Base-by-base conservation (phyloP, 169 alveolate genomes). In the Amoebophrya sp. region DNA sequence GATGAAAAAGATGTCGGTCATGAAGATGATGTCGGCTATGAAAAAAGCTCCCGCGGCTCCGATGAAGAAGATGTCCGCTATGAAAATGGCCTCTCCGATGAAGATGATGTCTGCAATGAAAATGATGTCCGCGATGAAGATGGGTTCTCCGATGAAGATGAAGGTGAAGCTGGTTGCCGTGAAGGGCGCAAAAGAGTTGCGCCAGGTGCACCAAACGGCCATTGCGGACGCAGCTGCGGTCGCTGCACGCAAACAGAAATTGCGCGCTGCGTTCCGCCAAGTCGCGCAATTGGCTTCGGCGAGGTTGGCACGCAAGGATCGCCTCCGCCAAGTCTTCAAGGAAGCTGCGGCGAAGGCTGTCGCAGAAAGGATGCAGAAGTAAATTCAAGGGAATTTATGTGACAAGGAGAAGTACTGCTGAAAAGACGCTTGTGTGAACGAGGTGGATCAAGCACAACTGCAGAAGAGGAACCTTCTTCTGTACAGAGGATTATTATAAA, bases 61-160 rank as follows among this genome's bases (percentile, higher is more conserved):
- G 18, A 47, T 6, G 65, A 47, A 47, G 65, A 47, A 47, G 83
- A 65, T 65, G 83, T 6, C 83, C 33, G 18, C 83, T 6, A 65
- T 65, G 83, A 65, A 65, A 26, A 65, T 65, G 83, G 12, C 83
- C 2, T 65, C 83, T 23, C 23, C 76, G 83, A 65, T 65, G 83
- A 65, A 65, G 83, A 65, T 65, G n/a, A 65, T 65, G 83, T 65
- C 83, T 23, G 10, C 76, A 6, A 65, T 65, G 83, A 65, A 65
- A 36, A 65, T 65, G 83, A 26, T 26, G 36, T 65, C 83, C 36
- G n/a, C n/a, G 83, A 65, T 26, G 26, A 65, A 65, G 83, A 6
- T 65, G 36, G 33, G 1, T 1, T n/a, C n/a, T n/a, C 33, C 18
- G 65, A 47, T 65, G 83, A 65, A 65, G 33, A 6, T 26, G 83